A percentile compares a stretch with the other conserved stretches of the same genome.
Conservation (phyloP, 2,329 filamentous ascomycete genomes). For the Penicillium sp. region DNA sequence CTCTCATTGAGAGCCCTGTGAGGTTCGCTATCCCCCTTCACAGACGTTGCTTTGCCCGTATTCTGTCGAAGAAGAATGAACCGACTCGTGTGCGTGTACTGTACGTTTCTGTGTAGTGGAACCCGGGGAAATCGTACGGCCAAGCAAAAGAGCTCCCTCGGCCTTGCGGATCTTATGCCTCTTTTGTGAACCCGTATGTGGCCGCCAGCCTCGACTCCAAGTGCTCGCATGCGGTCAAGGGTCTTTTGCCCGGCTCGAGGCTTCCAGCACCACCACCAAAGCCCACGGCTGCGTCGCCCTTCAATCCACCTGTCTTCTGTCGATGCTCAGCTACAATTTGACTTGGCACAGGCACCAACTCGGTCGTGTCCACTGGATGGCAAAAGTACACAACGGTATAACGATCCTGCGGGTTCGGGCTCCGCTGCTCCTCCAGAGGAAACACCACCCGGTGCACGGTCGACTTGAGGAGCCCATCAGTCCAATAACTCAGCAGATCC, state of each 20-base stretch:
- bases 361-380: conserved; percentile 52
- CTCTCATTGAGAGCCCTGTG: too few relatives aligned
- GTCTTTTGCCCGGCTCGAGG: conserved; percentile 27
- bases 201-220: conserved; percentile 52
- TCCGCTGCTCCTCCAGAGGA: conserved; percentile 37
- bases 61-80: too few relatives aligned
- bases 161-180: conserved; percentile 12
- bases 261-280: conserved; percentile 37
- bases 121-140: neutral
- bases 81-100: too few relatives aligned
- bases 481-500: conserved; percentile 77
- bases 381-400: conserved; percentile 60
- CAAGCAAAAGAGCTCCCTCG: neutral
- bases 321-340: conserved; percentile 41
- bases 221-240: conserved; percentile 55
- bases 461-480: conserved; percentile 74
- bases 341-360: conserved; percentile 53
- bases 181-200: conserved; percentile 48
- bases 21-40: too few relatives aligned
- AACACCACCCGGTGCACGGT: conserved; percentile 89
- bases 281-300: conserved; percentile 28
- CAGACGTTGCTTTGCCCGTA: too few relatives aligned
- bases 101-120: too few relatives aligned
- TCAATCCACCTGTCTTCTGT: conserved; percentile 20
- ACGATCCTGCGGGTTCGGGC: conserved; percentile 42